Conservation (phyloP, 2,329 filamentous ascomycete genomes). For the Bimuria novae-zelandiae region DNA sequence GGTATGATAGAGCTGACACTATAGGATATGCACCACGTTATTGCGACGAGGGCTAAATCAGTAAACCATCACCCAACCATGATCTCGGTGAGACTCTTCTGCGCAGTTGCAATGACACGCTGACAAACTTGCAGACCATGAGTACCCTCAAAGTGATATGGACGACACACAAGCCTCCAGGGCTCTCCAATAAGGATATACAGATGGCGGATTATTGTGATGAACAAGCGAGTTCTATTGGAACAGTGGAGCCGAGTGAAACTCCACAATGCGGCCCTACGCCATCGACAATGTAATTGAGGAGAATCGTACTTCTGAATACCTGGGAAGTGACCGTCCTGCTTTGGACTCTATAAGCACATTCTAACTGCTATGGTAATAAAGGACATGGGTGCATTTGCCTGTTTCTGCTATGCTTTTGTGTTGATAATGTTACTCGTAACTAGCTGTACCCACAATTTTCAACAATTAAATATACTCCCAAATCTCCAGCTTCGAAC, state of each 20-base stretch:
- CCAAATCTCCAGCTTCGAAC: too few relatives aligned
- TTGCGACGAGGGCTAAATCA: neutral
- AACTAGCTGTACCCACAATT: too few relatives aligned
- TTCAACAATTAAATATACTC: too few relatives aligned
- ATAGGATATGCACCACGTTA: slow-evolving; percentile 8
- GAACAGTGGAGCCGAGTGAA: slow-evolving; percentile 18
- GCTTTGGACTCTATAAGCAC: slow-evolving; percentile 1
- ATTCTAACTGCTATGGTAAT: neutral
- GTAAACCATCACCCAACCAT: slow-evolving; percentile 13
- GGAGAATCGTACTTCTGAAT: neutral
- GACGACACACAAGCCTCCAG: slow-evolving; percentile 25
- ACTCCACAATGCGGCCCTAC: slow-evolving; percentile 2
- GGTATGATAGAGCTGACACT: neutral
- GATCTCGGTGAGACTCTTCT: slow-evolving; percentile 6
- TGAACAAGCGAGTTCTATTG: slow-evolving; percentile 20
- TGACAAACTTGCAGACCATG: slow-evolving; percentile 11
- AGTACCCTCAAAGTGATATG: slow-evolving; percentile 22
- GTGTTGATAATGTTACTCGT: too few relatives aligned
- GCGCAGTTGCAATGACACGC: neutral
- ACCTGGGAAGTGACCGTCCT: neutral
- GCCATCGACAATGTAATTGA: neutral
- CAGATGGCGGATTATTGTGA: slow-evolving; percentile 27
- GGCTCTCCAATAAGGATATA: slow-evolving; percentile 23
- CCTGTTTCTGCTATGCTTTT: too few relatives aligned
- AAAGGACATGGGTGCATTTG: neutral